Base-by-base conservation (phyloP, 768 basidiomycete species). In the Lepiota subincarnata region DNA sequence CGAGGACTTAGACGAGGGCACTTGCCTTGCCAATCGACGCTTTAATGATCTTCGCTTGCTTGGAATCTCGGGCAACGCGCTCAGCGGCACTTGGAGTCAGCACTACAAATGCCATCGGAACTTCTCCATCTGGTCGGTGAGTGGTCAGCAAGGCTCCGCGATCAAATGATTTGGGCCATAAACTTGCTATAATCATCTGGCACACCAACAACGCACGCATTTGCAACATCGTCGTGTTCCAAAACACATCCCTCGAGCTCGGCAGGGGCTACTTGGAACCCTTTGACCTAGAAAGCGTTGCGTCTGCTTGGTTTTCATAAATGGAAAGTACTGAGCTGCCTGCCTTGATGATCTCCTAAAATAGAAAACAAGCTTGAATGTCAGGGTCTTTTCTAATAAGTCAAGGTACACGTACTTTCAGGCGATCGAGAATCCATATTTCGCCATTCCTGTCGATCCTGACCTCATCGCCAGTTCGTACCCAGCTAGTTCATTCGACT, bases 231-330 rank as follows among this genome's bases (percentile, higher is more conserved):
- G 0, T 75, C 66, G 57, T 87, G 82, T 40, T 71, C 75, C 20
- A 86, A 64, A n/a, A 86, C 60, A 54, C 83, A 83, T n/a, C 79
- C 86, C 60, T 87, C 86, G 7, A 87, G 70, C 57, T 87, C 86
- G 2, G 87, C 85, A 1, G 86, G 87, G 0, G 87, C 84, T 1
- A 89, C 86, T 62, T 89, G 86, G 62, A 84, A 85, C 2, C 87
- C 87, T 61, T 69, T 76, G 40, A 84, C 82, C 70, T 86, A 73
- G 60, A 76, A 65, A 12, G 71, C 24, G 24, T 24, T 24, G 24
- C 69, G 64, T 71, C 68, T 70, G 70, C 40, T 12, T 38, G 19
- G 8, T 48, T 18, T 41, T 34, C 28, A 31, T 31, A 26, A 16
- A 20, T 35, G 13, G 8, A 20, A 31, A 1, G 4, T 28, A 13